Evolutionary conservation across 1,139 yeast species (phyloP), one percentile per base, ranked within the genome.

Genomic region (Martiniozyma asiatica): DNA sequence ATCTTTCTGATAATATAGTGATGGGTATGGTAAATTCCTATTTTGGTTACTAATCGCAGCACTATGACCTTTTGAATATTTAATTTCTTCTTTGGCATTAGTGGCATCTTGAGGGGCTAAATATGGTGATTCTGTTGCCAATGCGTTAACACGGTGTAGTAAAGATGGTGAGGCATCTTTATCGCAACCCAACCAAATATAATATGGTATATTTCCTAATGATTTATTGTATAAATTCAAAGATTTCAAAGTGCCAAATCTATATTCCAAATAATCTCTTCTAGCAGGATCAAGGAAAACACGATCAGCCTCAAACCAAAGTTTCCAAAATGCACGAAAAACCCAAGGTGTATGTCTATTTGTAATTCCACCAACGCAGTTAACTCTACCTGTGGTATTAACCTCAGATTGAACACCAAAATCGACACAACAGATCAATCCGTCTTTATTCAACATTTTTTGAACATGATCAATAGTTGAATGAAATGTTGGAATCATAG

Each of bases 231-330:
- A 69, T 36, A 71, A 53, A 51, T 80, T 80, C 44, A 78, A 55
- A 2, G 85, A 71, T 56, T 80, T 80, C 47, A 80, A 57, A 15
- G 92, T 80, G 26, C 92, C 92, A 46, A 79, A 79, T 44, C 70
- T 68, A 55, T 80, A 79, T 53, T 80, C 94, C 47, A 80, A 64
- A 53, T 79, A 80, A 48, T 77, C 84, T 57, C 94, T 70, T 56
- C 93, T 71, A 6, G 85, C 66, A 23, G 85, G 74, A 48, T 80
- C 93, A 43, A 80, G 63, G 45, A 72, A 77, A 4, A 80, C 93
- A 41, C 76, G 68, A 53, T 80, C 94, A 34, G 79, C 77, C 54
- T 80, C 94, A 53, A 80, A 80, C 94, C 94, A 80, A 33, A 76
- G 61, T 49, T 85, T 66, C 94, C 94, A 80, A 50, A 80, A 80